Percentiles rank a stretch among this genome's conserved stretches.
Evolutionary conservation across 2,329 filamentous ascomycete species (phyloP).

Genomic region (Alternaria dauci): DNA sequence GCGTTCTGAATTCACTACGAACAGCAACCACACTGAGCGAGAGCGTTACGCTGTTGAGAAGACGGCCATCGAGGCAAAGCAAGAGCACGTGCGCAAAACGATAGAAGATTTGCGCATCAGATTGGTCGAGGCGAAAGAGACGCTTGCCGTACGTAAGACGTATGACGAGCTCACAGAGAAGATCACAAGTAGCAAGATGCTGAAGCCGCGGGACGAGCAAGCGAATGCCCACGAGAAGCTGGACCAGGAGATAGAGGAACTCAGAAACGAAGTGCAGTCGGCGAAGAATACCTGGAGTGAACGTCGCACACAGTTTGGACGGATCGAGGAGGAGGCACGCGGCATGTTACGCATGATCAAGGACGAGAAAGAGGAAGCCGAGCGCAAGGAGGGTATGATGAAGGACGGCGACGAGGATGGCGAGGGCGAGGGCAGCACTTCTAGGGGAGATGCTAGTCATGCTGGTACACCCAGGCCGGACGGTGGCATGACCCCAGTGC

Average conservation of each 20-base stretch:
- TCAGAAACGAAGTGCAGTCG: conserved; percentile 82
- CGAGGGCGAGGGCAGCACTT: conserved; percentile 51
- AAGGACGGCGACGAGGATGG: conserved; percentile 53
- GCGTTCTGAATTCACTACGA: conserved; percentile 85
- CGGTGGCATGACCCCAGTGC: conserved; percentile 52
- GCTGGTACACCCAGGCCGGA: conserved; percentile 58
- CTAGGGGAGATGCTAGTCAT: conserved; percentile 50
- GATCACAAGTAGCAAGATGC: conserved; percentile 80
- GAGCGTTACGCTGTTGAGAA: conserved; percentile 85
- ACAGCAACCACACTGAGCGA: conserved; percentile 83
- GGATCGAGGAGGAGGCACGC: conserved; percentile 91
- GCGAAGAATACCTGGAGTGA: conserved; percentile 87
- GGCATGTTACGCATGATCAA: conserved; percentile 83
- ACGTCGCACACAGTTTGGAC: conserved; percentile 83
- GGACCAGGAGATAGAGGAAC: conserved; percentile 84
- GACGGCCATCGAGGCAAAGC: conserved; percentile 77
- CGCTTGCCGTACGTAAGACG: conserved; percentile 78
- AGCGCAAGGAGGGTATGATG: conserved; percentile 76
- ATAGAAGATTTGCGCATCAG: conserved; percentile 76
- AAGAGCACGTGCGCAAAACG: conserved; percentile 77
- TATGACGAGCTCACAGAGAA: conserved; percentile 90
- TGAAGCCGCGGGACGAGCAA: conserved; percentile 87
- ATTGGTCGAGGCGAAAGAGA: conserved; percentile 70
- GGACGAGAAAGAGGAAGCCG: conserved; percentile 94
- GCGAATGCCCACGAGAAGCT: conserved; percentile 79